Evolutionary conservation across 768 basidiomycete genomes (phyloP), one percentile per base, ranked within the genome.

Genomic region (Neoboletus brunneissimus): DNA sequence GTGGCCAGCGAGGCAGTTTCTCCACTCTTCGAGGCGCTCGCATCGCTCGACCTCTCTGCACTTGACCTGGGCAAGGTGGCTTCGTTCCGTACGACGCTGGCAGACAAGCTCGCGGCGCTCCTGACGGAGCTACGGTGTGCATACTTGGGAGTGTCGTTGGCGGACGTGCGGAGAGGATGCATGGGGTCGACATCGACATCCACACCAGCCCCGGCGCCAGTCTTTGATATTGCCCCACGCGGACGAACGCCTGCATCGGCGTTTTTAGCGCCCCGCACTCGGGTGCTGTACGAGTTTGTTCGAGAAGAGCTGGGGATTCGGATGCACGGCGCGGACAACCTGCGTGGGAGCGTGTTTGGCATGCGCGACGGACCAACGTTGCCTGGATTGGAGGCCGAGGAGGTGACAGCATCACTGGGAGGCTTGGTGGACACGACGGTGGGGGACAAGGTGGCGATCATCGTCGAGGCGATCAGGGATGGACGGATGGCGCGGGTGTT

Each of bases 261-360:
- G 11, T 84, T 77, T 71, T 78, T 95, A 40, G 67, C 71, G 0
- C 62, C 71, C 0, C 64, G 71, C 18, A 91, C 90, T 4, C 79
- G 83, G 12, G 75, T 82, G 6, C 69, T 94, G 23, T 95, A 95
- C 70, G 85, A 89, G 67, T 94, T 85, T 59, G 81, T 95, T 6
- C 79, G 92, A 34, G 56, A 81, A 22, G 80, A 78, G 9, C 74
- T 94, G 29, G 89, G 88, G n/a, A 82, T 93, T 57, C 76, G 76
- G 61, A 93, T 91, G 88, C 84, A 91, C 59, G 91, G 91, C 16
- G 76, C 79, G 9, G 88, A 90, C 62, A 94, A 94, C 65, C 76
- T 84, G 57, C 73, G 76, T 41, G 71, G 74, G 9, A 87, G 84
- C 61, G 80, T 75, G 58, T 80, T 81, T 51, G 88, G 89, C 9